A percentile compares a stretch with the other conserved stretches of the same genome.
Evolutionary conservation across 345 rosid species (phyloP).

Genomic region (Hypericum perforatum): DNA sequence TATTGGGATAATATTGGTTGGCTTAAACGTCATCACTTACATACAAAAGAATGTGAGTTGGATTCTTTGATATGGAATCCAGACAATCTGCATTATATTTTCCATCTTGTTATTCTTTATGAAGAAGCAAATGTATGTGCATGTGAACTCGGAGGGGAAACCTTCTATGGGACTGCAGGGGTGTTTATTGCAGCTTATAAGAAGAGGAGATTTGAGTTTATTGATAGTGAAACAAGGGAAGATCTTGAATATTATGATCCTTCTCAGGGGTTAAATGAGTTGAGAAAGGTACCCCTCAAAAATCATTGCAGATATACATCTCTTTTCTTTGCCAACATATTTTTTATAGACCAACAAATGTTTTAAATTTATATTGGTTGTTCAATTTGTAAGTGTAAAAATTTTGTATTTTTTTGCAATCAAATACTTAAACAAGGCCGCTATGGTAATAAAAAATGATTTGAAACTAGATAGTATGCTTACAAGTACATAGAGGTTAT

Average conservation of each 20-base stretch:
- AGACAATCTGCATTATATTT: conserved; percentile 38
- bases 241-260: conserved; percentile 36
- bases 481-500: conserved; percentile 5
- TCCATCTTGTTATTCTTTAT: conserved; percentile 42
- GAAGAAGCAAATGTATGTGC: conserved; percentile 50
- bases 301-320: conserved; percentile 50
- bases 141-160: conserved; percentile 53
- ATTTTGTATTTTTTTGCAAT: not conserved
- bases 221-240: conserved; percentile 9
- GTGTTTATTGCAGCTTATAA: conserved; percentile 46
- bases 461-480: conserved; percentile 32
- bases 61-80: conserved; percentile 66
- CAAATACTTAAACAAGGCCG: conserved; percentile 66
- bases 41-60: conserved; percentile 69
- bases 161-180: conserved; percentile 38
- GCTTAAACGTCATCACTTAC: conserved; percentile 51
- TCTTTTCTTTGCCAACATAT: not conserved
- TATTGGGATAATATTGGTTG: conserved; percentile 41
- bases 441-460: conserved; percentile 37
- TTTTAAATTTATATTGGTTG: not conserved
- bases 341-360: not conserved
- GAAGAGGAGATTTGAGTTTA: conserved; percentile 32
- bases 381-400: no score
- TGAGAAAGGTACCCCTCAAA: conserved; percentile 51
- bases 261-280: conserved; percentile 26